Evolutionary conservation across 495 filamentous ascomycete species (phyloP), one percentile per base, ranked within the genome.

Genomic region (Rusavskia elegans): DNA sequence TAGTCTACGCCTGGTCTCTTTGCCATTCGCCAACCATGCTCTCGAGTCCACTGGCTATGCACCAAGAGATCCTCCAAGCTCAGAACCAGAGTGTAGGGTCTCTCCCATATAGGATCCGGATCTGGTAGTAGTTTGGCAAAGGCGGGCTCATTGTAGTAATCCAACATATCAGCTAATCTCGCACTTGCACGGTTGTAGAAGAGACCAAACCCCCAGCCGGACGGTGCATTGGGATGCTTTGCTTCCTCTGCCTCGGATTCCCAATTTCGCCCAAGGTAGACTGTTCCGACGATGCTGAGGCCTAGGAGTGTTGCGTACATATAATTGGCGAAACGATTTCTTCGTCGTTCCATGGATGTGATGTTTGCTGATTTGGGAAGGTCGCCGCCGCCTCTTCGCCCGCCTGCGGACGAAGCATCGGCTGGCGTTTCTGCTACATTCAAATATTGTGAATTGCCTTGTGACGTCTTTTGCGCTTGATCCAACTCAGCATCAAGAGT

Each of bases 1-100:
- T 98, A 98, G 69, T 98, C 92, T 44, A 95, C 75, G 39, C 92
- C 92, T 27, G 92, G 92, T 35, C 92, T 80, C 70, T 98, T 98
- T 40, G 92, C 92, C 57, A 90, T 78, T 53, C 90, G 80, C 90
- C 92, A 98, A 27, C 92, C 92, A 59, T 96, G 84, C 59, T 97
- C 84, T 48, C 89, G 78, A 20, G 79, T 79, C 92, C 92, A 98
- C 59, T 94, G 85, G 64, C 83, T 88, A 67, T 96, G 90, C 35
- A 98, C 79, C 27, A 97, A 75, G 57, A 98, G 70, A 67, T 97
- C 92, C 69, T 98, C 93, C 58, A 98, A 68, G 66, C 85, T 88
- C 56, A 98, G 71, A 16, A 93, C 87, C 45, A 98, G 71, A 1
- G 92, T 98, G 67, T 92, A 95, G n/a, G 90, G 89, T 44, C 84